phyloP scores from a whole-genome alignment of 1,139 yeast genomes.

The Sugiyamaella pinicola region DNA sequence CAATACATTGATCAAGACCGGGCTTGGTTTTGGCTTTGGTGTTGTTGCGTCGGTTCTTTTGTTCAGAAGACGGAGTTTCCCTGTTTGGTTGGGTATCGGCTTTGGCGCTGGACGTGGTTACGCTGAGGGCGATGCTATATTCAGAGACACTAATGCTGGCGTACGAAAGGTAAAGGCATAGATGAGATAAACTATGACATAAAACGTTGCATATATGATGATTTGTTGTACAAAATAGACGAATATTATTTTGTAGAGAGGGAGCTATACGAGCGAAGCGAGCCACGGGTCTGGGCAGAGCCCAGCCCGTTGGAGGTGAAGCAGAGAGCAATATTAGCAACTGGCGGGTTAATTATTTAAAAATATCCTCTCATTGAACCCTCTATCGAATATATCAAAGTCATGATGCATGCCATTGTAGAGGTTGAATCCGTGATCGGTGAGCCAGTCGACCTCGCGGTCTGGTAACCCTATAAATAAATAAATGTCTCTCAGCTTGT shows the following conservation, averaged over 20 bases:
- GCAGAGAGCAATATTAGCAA: too few species aligned
- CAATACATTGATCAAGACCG: conserved; percentile 91
- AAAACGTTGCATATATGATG: conserved; percentile 13
- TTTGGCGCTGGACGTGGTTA: conserved; percentile 97
- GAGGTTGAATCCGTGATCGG: conserved; percentile 2
- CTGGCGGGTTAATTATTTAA: not conserved
- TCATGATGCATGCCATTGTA: not conserved
- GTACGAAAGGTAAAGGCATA: conserved; percentile 43
- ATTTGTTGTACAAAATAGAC: conserved; percentile 9
- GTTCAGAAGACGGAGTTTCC: conserved; percentile 93
- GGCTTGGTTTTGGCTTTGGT: conserved; percentile 97
- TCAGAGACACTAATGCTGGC: conserved; percentile 55
- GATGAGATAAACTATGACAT: conserved; percentile 3
- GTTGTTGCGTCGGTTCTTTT: conserved; percentile 88
- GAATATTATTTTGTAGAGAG: not conserved
- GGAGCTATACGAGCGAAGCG: conserved; percentile 2
- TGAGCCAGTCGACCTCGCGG: conserved; percentile 2
- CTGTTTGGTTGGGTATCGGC: conserved; percentile 95
- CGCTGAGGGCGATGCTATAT: conserved; percentile 96
- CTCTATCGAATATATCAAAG: conserved; percentile 1
- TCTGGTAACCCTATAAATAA: not conserved
- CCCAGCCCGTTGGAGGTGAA: too few species aligned
- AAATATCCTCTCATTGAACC: not conserved
- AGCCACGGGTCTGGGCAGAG: conserved; percentile 5
- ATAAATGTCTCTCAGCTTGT: conserved; percentile 1